Evolutionary conservation across 2,329 filamentous ascomycete species (phyloP).

Genomic region (Aurifilum marmelostoma): DNA sequence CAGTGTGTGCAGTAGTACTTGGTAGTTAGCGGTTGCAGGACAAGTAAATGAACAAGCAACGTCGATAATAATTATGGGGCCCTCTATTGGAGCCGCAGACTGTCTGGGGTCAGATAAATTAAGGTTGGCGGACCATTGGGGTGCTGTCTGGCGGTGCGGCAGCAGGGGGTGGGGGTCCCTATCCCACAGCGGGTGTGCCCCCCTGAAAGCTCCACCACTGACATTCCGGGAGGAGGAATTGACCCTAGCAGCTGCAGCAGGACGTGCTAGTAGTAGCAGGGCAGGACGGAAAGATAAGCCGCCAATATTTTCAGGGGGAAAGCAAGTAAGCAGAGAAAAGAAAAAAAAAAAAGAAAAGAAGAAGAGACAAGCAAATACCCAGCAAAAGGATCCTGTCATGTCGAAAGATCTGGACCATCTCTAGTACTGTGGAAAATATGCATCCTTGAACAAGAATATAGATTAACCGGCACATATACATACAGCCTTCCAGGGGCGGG

Average conservation of each 20-base stretch:
- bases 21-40: neutral
- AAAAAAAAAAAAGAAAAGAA: too few relatives aligned
- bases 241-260: neutral
- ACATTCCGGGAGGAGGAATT: neutral
- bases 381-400: too few relatives aligned
- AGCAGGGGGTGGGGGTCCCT: neutral
- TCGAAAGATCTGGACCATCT: too few relatives aligned
- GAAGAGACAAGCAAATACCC: too few relatives aligned
- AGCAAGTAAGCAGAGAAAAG: too few relatives aligned
- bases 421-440: too few relatives aligned
- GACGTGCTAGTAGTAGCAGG: too few relatives aligned
- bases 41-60: neutral
- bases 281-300: neutral
- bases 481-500: neutral
- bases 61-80: neutral
- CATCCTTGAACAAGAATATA: neutral
- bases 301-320: too few relatives aligned
- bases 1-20: too few relatives aligned
- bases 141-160: neutral
- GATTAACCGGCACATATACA: neutral
- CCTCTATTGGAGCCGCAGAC: constrained; percentile 6
- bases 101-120: neutral
- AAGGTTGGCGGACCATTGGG: neutral
- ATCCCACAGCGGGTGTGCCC: neutral
- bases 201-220: constrained; percentile 2